phyloP scores from a whole-genome alignment of 2,329 filamentous ascomycete species.

The Penicillium griseofulvum region DNA sequence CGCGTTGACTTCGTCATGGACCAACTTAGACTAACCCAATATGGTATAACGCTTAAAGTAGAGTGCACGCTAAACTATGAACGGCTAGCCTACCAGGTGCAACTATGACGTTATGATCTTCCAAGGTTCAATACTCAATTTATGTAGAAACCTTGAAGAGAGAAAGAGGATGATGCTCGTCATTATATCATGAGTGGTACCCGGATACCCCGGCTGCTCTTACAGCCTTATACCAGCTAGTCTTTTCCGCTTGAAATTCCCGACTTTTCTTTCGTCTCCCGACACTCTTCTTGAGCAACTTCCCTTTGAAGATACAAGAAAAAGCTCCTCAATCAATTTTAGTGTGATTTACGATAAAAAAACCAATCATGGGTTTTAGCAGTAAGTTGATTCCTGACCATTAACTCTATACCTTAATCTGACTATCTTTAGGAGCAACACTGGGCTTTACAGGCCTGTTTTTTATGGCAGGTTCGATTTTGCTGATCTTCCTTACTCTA shows the following conservation, averaged over 20 bases:
- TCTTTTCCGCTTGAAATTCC: not conserved
- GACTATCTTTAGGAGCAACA: slow-evolving; percentile 47
- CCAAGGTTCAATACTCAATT: not conserved
- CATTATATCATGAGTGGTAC: slow-evolving; percentile 24
- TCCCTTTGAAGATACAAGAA: not conserved
- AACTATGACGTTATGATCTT: slow-evolving; percentile 38
- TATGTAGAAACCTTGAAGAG: not conserved
- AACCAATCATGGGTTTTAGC: slow-evolving; percentile 26
- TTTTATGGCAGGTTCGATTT: slow-evolving; percentile 59
- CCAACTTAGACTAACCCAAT: slow-evolving; percentile 15
- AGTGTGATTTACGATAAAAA: not conserved
- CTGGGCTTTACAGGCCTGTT: slow-evolving; percentile 59
- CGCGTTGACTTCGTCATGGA: slow-evolving; percentile 34
- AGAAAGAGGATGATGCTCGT: slow-evolving; percentile 10
- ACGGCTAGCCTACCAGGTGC: slow-evolving; percentile 22
- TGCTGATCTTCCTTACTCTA: slow-evolving; percentile 65
- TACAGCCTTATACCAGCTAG: slow-evolving; percentile 3
- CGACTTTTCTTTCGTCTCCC: not conserved
- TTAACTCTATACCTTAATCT: slow-evolving; percentile 10
- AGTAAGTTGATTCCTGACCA: slow-evolving; percentile 27
- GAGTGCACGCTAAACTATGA: slow-evolving; percentile 23
- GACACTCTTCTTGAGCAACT: slow-evolving; percentile 1
- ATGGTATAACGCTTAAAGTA: slow-evolving; percentile 14
- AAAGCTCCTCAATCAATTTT: not conserved
- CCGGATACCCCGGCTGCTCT: slow-evolving; percentile 22